phyloP scores from a whole-genome alignment of 2,329 filamentous ascomycete species.

The Biscogniauxia marginata region DNA sequence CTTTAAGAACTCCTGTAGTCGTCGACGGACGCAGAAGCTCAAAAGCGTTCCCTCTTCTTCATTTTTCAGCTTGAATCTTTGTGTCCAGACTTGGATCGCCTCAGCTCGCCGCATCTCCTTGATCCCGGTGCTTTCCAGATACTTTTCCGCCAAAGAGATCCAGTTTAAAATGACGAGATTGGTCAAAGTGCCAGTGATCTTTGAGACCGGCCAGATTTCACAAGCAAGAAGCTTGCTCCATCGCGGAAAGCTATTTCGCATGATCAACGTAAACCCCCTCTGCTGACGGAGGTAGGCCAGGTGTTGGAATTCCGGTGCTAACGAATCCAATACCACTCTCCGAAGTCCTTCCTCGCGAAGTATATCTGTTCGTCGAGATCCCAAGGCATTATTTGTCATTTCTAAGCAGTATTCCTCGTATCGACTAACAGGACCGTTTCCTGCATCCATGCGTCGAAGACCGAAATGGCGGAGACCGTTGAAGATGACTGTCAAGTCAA shows the following conservation, averaged over 20 bases:
- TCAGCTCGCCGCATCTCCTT: conserved; percentile 2
- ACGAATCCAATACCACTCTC: conserved; percentile 8
- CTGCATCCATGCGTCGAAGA: background rate
- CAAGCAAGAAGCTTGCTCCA: conserved; percentile 11
- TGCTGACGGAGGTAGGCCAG: background rate
- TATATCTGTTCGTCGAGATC: conserved; percentile 6
- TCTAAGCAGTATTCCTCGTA: conserved; percentile 20
- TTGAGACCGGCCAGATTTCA: background rate
- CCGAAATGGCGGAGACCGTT: conserved; percentile 16
- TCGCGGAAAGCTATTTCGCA: conserved; percentile 2
- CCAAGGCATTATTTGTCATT: conserved; percentile 12
- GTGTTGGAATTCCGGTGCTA: conserved; percentile 11
- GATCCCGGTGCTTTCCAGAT: conserved; percentile 5
- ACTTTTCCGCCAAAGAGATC: conserved; percentile 12
- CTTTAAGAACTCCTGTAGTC: conserved; percentile 5
- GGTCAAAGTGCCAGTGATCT: conserved; percentile 6
- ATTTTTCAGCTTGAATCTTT: conserved; percentile 4
- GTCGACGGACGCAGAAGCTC: conserved; percentile 4
- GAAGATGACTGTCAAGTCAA: conserved; percentile 18
- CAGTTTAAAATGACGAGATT: conserved; percentile 14
- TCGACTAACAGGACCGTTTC: conserved; percentile 2
- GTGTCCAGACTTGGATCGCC: conserved; percentile 6
- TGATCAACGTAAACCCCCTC: background rate
- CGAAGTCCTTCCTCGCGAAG: conserved; percentile 5
- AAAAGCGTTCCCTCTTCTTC: conserved; percentile 6